These are phyloP conservation scores for Thuidium tamariscinum DNA, from an alignment of 225 moss, liverwort and hornwort species.

Conservation along the genomic window DNA sequence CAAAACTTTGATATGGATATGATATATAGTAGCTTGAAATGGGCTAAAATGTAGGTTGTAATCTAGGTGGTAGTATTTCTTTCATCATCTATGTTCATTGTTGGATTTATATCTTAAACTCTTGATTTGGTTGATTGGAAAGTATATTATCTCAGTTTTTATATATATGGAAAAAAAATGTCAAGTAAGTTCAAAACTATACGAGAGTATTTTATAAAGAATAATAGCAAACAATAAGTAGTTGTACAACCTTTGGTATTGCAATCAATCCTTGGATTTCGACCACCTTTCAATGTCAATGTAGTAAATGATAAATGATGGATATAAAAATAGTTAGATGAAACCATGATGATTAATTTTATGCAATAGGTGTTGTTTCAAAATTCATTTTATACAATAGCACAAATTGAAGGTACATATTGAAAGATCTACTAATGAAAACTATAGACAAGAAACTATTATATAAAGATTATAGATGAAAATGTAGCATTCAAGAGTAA, in stretches of 20 bases:
- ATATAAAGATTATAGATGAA: neutral
- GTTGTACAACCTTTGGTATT: neutral
- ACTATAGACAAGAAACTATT: too few relatives aligned
- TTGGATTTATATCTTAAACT: neutral
- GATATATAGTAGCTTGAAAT: neutral
- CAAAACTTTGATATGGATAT: too few relatives aligned
- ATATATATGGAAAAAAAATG: neutral
- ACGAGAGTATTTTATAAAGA: neutral
- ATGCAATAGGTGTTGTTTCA: neutral
- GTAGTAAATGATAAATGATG: neutral
- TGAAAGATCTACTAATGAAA: neutral
- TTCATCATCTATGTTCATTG: neutral
- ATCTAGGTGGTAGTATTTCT: neutral
- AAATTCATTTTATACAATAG: neutral
- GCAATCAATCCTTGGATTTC: accelerated
- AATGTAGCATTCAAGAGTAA: neutral
- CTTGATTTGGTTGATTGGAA: neutral
- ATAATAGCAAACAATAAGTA: neutral
- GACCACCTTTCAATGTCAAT: accelerated
- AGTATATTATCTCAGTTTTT: neutral
- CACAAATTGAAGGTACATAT: neutral
- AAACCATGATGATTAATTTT: neutral
- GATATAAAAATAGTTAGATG: neutral
- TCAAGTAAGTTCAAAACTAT: accelerated
- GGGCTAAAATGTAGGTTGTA: neutral